Conservation (phyloP, 441 rosid genomes). For the Daphne laureola region DNA sequence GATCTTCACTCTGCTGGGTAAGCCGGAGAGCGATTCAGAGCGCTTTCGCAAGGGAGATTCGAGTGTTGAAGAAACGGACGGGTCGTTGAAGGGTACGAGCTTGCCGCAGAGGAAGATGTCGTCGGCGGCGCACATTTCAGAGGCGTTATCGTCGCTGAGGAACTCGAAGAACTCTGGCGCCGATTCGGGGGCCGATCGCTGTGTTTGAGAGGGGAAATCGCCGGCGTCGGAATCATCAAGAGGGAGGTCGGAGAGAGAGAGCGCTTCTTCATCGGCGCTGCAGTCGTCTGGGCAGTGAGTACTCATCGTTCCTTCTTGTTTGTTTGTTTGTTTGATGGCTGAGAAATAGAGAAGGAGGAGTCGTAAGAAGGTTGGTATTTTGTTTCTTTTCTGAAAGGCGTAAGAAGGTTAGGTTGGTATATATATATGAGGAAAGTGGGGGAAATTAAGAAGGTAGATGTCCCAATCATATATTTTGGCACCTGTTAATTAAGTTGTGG, state of each 20-base stretch:
- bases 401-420: too few species aligned
- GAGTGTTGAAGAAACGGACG: conserved; percentile 8
- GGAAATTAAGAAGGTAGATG: too few species aligned
- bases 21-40: conserved; percentile 52
- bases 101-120: conserved; percentile 69
- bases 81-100: conserved; percentile 46
- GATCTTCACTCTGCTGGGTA: conserved; percentile 21
- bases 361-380: too few species aligned
- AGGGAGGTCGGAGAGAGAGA: conserved; percentile 50
- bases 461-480: too few species aligned
- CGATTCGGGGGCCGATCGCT: conserved; percentile 27
- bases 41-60: conserved; percentile 25
- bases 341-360: background rate
- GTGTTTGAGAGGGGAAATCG: background rate
- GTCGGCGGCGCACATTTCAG: conserved; percentile 69
- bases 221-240: conserved; percentile 12
- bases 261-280: conserved; percentile 31
- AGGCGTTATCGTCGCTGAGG: conserved; percentile 27
- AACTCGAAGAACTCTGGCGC: conserved; percentile 58
- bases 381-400: too few species aligned
- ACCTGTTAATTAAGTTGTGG: too few species aligned
- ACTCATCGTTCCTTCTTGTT: conserved; percentile 10
- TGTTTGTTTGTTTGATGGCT: conserved; percentile 17
- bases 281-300: background rate
- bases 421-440: too few species aligned